These are phyloP conservation scores for Fusarium temperatum DNA, from an alignment of 2,329 filamentous ascomycete species.

Conservation along the genomic window DNA sequence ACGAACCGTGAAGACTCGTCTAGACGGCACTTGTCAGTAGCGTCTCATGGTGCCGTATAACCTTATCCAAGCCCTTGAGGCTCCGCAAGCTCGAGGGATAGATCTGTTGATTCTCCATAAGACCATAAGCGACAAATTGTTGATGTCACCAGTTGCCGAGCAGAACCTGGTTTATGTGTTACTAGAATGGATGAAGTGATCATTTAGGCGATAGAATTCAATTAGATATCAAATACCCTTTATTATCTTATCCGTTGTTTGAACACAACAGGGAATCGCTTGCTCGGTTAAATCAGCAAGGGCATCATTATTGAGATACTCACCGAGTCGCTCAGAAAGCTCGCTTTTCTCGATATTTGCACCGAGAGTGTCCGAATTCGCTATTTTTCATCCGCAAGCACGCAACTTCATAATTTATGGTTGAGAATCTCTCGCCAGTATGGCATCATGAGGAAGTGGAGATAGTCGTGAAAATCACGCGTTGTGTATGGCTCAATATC, in stretches of 20 bases:
- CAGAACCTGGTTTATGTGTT: neutral
- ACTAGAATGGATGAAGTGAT: neutral
- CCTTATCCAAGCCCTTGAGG: neutral
- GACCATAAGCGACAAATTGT: neutral
- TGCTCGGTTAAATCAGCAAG: rapidly evolving
- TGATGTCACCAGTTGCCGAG: neutral
- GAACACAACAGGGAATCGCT: rapidly evolving
- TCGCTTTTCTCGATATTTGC: rapidly evolving
- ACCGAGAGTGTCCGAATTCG: neutral
- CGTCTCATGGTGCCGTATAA: neutral
- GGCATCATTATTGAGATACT: neutral
- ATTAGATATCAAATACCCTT: too few species aligned
- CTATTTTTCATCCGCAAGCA: rapidly evolving
- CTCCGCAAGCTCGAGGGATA: neutral
- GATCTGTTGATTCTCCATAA: neutral
- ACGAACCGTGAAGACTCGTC: too few species aligned
- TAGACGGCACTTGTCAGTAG: neutral
- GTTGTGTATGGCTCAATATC: neutral
- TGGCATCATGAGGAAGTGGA: conserved; percentile 1
- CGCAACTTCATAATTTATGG: too few species aligned
- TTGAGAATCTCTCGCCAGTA: neutral
- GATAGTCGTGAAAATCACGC: rapidly evolving
- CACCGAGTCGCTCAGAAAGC: rapidly evolving
- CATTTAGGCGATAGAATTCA: rapidly evolving
- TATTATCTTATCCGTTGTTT: rapidly evolving